Conservation (phyloP, 345 rosid genomes). For the Populus euphratica region DNA sequence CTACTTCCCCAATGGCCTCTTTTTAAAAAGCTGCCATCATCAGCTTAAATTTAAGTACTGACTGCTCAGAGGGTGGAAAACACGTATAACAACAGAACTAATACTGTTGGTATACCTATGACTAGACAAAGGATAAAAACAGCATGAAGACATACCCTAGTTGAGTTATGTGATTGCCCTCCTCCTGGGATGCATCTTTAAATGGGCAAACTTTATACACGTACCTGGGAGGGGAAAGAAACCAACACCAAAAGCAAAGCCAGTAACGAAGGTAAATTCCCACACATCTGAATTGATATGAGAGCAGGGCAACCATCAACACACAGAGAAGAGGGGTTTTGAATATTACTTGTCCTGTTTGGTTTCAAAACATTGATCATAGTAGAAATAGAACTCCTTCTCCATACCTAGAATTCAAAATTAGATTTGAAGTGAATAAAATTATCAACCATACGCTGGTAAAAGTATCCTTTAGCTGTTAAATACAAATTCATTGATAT, state of each 20-base stretch:
- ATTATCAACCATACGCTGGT: constrained; percentile 12
- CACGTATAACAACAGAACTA: neutral
- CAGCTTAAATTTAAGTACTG: neutral
- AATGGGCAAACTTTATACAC: constrained; percentile 86
- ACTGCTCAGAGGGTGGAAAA: neutral
- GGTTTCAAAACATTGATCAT: constrained; percentile 76
- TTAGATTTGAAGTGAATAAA: neutral
- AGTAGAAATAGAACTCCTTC: constrained; percentile 84
- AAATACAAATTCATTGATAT: neutral
- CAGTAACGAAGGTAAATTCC: neutral
- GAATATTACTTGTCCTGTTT: constrained; percentile 73
- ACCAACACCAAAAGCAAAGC: neutral
- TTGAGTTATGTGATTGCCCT: constrained; percentile 55
- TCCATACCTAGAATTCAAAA: constrained; percentile 56
- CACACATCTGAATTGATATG: constrained; percentile 6
- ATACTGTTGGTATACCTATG: neutral
- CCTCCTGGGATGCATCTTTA: constrained; percentile 83
- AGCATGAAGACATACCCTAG: constrained; percentile 58
- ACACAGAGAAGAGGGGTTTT: neutral
- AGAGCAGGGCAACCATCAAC: constrained; percentile 12
- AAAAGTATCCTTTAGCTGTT: neutral
- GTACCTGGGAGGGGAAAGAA: constrained; percentile 50
- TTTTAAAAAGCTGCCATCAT: neutral
- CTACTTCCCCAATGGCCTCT: neutral
- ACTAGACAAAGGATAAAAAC: neutral